phyloP scores from a whole-genome alignment of 345 rosid species.

The Citrus maxima region DNA sequence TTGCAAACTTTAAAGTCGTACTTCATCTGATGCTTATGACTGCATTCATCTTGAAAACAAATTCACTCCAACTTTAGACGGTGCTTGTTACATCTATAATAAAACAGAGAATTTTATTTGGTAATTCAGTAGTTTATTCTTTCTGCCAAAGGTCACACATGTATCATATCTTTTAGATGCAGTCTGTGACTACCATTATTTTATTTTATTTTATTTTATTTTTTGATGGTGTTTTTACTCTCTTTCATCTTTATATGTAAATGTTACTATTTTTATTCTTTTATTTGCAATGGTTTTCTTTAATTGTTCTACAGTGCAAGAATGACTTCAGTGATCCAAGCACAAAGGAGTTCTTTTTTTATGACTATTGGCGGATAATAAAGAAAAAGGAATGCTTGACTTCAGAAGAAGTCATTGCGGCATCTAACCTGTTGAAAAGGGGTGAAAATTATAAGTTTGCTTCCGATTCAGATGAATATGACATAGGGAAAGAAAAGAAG shows the following conservation, averaged over 20 bases:
- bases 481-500: slow-evolving; percentile 10
- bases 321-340: slow-evolving; percentile 35
- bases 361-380: slow-evolving; percentile 44
- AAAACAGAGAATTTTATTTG: too few relatives aligned
- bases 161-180: background rate
- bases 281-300: background rate
- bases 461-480: slow-evolving; percentile 8
- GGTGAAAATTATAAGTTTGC: slow-evolving; percentile 4
- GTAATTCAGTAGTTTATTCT: background rate
- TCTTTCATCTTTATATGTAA: background rate
- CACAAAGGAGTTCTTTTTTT: slow-evolving; percentile 32
- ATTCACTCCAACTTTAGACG: too few relatives aligned
- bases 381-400: slow-evolving; percentile 35
- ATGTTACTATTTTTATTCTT: background rate
- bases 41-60: background rate
- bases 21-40: too few relatives aligned
- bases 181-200: background rate
- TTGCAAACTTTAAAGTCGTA: too few relatives aligned
- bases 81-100: too few relatives aligned
- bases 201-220: background rate
- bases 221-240: background rate
- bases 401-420: slow-evolving; percentile 23
- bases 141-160: background rate
- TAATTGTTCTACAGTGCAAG: slow-evolving; percentile 23
- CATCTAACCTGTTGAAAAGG: slow-evolving; percentile 24